Evolutionary conservation across 257 asterid genomes (phyloP), one percentile per base, ranked within the genome.

Genomic region (Dorcoceras hygrometricum): DNA sequence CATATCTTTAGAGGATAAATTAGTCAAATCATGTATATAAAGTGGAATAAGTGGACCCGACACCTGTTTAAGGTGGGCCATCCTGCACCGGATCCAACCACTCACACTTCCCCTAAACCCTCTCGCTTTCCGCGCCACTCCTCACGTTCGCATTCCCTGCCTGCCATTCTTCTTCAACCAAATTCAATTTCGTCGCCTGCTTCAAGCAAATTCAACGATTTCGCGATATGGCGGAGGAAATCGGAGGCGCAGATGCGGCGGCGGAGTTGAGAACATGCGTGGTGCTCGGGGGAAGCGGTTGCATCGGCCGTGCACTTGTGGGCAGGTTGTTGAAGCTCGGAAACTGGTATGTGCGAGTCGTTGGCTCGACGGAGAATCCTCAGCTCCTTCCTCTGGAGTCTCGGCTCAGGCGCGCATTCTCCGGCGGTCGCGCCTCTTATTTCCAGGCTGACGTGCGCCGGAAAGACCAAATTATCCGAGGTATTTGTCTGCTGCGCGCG

Each of bases 241-340:
- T 71, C 62, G 82, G 71, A 36, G 78, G 26, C 68, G 69, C 22
- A 48, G 77, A 69, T 63, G 61, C 9, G 26, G 77, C 67, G n/a
- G 68, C 28, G 20, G 71, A 71, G 66, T 57, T 75, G 63, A 80
- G 80, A 71, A 81, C 85, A 3, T 91, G 96, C 73, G 84, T 83
- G 29, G 97, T 91, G 4, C 78, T 91, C 72, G 96, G 97, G 20
- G 97, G 96, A 62, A 79, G 95, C 70, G 89, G 97, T 53, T 78
- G 86, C 73, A 66, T 88, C 14, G 97, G 97, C 63, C 87, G 93
- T 75, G 78, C 84, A 18, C 78, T 91, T 79, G 97, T 91, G 59
- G 82, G 73, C 59, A 81, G 85, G 87, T 88, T 91, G 67, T 78
- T 91, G 83, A 76, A 63, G 72, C 78, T 86, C 66, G 95, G 85